Evolutionary conservation across 106 monocot genomes (phyloP), one percentile per base, ranked within the genome.

Genomic region (Cymbidium sinense): DNA sequence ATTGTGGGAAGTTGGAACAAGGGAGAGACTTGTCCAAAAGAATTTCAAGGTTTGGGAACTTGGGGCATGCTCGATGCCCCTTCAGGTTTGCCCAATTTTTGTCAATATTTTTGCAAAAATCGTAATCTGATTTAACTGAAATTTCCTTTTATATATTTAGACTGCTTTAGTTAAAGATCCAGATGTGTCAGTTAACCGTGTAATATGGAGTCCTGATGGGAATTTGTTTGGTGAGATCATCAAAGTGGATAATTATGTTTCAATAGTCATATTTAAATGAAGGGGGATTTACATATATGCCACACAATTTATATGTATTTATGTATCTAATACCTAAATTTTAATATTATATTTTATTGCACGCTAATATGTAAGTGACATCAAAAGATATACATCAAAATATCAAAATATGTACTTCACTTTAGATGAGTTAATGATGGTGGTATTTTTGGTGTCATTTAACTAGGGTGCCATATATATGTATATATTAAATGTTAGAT

Each of bases 181-280:
- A 28, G 81, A 44, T 7, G 82, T 92, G 12, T 89, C 87, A 72
- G 94, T 98, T 74, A 98, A 94, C 50, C 91, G 94, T n/a, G 77
- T 98, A 62, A 85, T 84, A 80, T 98, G 98, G 98, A 87, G 90
- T 62, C 90, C 90, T 62, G 94, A 98, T 86, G 98, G 94, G n/a
- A 77, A 77, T 71, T 80, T 92, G 51, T 94, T 94, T 81, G 98
- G 98, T 94, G 85, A 83, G 87, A 10, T 81, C 37, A 71, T 44
- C 36, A 33, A 50, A 76, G 5, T 20, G 28, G 17, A 70, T 18
- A 2, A 13, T 73, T 54, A 54, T 47, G 21, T 43, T 33, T 74
- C 7, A 11, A 41, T 74, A 11, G 0, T 39, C 11, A 34, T 39
- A 15, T 2, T 37, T 74, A 25, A 75, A 33, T 50, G 11, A 27